Percentiles rank a stretch among this genome's conserved stretches.
These are phyloP conservation scores for Thielaviopsis ethacetica DNA, from an alignment of 2,329 filamentous ascomycete species.

Conservation along the genomic window DNA sequence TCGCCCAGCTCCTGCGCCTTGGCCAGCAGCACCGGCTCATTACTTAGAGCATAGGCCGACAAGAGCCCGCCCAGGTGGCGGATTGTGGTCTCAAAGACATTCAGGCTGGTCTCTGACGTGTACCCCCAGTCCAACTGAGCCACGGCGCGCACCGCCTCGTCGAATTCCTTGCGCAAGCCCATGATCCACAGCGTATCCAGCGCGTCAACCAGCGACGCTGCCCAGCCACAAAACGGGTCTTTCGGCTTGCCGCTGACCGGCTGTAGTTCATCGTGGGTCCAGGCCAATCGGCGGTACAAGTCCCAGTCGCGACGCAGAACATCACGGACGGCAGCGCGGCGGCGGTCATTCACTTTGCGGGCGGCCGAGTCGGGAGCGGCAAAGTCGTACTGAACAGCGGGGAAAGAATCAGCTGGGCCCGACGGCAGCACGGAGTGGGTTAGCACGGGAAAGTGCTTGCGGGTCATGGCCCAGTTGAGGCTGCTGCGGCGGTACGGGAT, in stretches of 20 bases:
- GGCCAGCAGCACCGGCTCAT: conserved; percentile 26
- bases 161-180: conserved; percentile 39
- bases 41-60: conserved; percentile 33
- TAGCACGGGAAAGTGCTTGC: conserved; percentile 17
- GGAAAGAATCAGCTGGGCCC: conserved; percentile 16
- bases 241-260: conserved; percentile 31
- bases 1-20: conserved; percentile 37
- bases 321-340: conserved; percentile 24
- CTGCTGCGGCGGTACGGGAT: conserved; percentile 15
- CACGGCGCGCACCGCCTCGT: conserved; percentile 32
- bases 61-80: conserved; percentile 36
- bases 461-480: conserved; percentile 19
- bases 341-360: conserved; percentile 9
- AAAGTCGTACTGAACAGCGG: conserved; percentile 24
- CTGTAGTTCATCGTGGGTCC: conserved; percentile 34
- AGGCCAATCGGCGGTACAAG: conserved; percentile 35
- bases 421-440: conserved; percentile 20
- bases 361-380: conserved; percentile 15
- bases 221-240: conserved; percentile 37
- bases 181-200: conserved; percentile 48
- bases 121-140: conserved; percentile 34
- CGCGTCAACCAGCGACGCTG: conserved; percentile 41
- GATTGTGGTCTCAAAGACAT: conserved; percentile 38
- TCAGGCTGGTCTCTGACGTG: conserved; percentile 27
- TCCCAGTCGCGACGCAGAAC: conserved; percentile 30